Evolutionary conservation across 1,284 basidiomycete species (phyloP).

Genomic region (Irpex rosettiformis): DNA sequence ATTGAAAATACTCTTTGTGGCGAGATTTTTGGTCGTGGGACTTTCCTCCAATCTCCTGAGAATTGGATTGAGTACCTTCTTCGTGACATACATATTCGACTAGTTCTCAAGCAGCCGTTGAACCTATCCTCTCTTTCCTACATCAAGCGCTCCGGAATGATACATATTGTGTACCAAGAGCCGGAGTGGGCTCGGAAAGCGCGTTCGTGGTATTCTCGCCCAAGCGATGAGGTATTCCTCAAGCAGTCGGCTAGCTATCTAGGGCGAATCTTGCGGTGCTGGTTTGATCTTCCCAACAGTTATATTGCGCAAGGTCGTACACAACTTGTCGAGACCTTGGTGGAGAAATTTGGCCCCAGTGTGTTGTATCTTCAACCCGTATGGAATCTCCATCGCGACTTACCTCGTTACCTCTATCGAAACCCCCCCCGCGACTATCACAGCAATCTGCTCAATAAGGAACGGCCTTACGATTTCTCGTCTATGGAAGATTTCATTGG

Average conservation of each 20-base stretch:
- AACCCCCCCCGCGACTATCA: not conserved
- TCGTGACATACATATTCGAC: not conserved
- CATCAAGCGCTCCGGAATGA: not conserved
- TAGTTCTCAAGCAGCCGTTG: not conserved
- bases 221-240: not conserved
- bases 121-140: not conserved
- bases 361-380: not conserved
- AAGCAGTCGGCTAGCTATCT: not conserved
- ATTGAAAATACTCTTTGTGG: not conserved
- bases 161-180: not conserved
- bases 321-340: not conserved
- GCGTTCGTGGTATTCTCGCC: not conserved
- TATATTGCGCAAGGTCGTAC: not conserved
- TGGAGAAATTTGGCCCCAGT: not conserved
- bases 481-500: not conserved
- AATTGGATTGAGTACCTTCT: not conserved
- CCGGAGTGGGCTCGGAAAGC: not conserved
- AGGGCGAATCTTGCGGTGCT: not conserved
- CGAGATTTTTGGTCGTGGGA: not conserved
- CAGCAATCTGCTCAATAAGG: not conserved
- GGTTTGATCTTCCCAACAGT: not conserved
- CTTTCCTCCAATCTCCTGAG: not conserved
- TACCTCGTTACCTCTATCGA: not conserved
- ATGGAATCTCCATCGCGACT: not conserved
- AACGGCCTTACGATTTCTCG: not conserved